These are phyloP conservation scores for Galeopsis tetrahit DNA, from an alignment of 257 asterid genomes.

Conservation along the genomic window DNA sequence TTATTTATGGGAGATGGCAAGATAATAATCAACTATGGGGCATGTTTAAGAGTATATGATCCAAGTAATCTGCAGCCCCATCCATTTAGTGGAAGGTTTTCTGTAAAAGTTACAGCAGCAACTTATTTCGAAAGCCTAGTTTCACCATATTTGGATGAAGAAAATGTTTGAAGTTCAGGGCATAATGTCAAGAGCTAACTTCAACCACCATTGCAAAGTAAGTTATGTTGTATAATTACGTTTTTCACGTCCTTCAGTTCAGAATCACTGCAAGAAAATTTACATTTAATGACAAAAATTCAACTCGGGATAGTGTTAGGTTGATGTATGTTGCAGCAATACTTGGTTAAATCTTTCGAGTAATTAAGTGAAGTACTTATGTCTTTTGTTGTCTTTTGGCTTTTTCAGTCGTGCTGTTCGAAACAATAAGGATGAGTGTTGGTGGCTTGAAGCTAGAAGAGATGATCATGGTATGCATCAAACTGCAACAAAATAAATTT, in stretches of 20 bases:
- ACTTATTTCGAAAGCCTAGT: conserved; percentile 34
- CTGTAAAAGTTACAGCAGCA: conserved; percentile 1
- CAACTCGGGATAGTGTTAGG: too few species aligned
- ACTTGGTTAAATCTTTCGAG: too few species aligned
- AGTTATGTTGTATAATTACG: not conserved
- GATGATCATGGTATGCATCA: too few species aligned
- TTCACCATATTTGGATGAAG: conserved; percentile 30
- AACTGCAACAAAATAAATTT: too few species aligned
- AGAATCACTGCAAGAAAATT: too few species aligned
- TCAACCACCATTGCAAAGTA: not conserved
- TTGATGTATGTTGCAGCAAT: too few species aligned
- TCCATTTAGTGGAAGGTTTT: conserved; percentile 13
- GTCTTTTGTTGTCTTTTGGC: too few species aligned
- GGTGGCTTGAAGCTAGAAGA: too few species aligned
- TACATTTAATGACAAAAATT: too few species aligned
- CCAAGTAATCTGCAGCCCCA: not conserved
- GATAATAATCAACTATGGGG: conserved; percentile 24
- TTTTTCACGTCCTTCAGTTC: not conserved
- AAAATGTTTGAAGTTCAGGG: not conserved
- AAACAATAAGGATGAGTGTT: too few species aligned
- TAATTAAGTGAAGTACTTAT: too few species aligned
- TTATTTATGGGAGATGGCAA: conserved; percentile 18
- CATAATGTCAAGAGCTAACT: not conserved
- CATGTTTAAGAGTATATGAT: conserved; percentile 26
- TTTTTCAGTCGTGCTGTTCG: too few species aligned